A percentile compares a stretch with the other conserved stretches of the same genome.
These are phyloP conservation scores for Botryotinia narcissicola DNA, from an alignment of 2,329 filamentous ascomycete genomes.

Conservation along the genomic window DNA sequence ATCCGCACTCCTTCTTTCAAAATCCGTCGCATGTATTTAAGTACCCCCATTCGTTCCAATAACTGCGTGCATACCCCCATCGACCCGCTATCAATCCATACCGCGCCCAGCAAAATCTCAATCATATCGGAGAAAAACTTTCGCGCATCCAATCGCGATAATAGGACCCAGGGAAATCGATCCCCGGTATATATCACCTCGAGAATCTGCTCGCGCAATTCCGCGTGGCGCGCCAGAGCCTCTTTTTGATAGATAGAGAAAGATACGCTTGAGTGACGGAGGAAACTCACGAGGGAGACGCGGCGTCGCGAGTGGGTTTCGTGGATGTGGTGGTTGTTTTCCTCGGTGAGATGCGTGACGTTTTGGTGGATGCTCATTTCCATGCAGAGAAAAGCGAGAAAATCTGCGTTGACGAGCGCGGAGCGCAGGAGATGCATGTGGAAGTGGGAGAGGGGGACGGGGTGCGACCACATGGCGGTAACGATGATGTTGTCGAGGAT, in stretches of 20 bases:
- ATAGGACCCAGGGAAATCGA: constrained; percentile 73
- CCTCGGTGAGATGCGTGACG: constrained; percentile 23
- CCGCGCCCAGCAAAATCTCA: constrained; percentile 75
- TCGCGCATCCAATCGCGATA: constrained; percentile 62
- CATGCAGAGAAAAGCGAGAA: constrained; percentile 75
- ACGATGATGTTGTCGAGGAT: constrained; percentile 78
- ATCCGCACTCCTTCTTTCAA: constrained; percentile 59
- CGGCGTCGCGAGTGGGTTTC: constrained; percentile 20
- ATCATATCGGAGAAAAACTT: constrained; percentile 86
- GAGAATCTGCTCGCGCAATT: constrained; percentile 49
- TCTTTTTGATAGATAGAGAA: constrained; percentile 47
- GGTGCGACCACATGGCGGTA: constrained; percentile 49
- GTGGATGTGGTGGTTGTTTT: not conserved
- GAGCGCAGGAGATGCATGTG: constrained; percentile 76
- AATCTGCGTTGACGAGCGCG: constrained; percentile 74
- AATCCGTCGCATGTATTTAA: constrained; percentile 45
- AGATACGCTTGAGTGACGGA: constrained; percentile 55
- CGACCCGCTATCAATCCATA: constrained; percentile 76
- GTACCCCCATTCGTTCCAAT: constrained; percentile 61
- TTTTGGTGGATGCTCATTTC: constrained; percentile 46
- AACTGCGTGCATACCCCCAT: constrained; percentile 59
- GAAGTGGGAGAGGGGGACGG: constrained; percentile 49
- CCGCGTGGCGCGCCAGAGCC: constrained; percentile 30
- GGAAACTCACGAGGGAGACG: constrained; percentile 61
- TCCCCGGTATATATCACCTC: constrained; percentile 48